Evolutionary conservation across 371 early-diverging fungal species (phyloP).

Genomic region (Mortierella sp.): DNA sequence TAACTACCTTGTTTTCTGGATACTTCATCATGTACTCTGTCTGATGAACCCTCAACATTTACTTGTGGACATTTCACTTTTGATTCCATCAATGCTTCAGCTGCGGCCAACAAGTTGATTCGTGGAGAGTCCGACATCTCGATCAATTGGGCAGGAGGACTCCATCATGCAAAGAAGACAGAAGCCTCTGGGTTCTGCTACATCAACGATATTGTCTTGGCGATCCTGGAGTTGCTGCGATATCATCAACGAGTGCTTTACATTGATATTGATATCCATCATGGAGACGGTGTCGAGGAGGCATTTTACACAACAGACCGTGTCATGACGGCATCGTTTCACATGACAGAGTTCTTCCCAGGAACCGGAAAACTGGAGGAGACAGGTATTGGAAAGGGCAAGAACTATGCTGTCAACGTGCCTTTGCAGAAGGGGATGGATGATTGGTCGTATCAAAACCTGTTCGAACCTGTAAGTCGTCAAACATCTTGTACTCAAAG

Average conservation of each 20-base stretch:
- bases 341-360: constrained; percentile 99
- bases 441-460: constrained; percentile 91
- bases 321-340: constrained; percentile 99
- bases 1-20: neutral
- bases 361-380: constrained; percentile 95
- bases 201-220: constrained; percentile 98
- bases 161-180: constrained; percentile 98
- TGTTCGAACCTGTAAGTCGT: constrained; percentile 86
- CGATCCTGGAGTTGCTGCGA: constrained; percentile 94
- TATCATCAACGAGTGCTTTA: constrained; percentile 97
- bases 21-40: neutral
- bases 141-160: constrained; percentile 99
- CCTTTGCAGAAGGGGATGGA: constrained; percentile 98
- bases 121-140: constrained; percentile 92
- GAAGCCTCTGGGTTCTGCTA: constrained; percentile 99
- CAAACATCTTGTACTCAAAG: neutral
- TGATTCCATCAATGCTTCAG: constrained; percentile 46
- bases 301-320: constrained; percentile 99
- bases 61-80: neutral
- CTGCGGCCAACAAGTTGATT: constrained; percentile 92
- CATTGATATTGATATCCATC: constrained; percentile 99
- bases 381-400: constrained; percentile 89
- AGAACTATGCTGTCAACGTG: constrained; percentile 96
- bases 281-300: constrained; percentile 99
- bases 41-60: neutral